These are phyloP conservation scores for Madurella fahalii DNA, from an alignment of 2,329 filamentous ascomycete species.

Conservation along the genomic window DNA sequence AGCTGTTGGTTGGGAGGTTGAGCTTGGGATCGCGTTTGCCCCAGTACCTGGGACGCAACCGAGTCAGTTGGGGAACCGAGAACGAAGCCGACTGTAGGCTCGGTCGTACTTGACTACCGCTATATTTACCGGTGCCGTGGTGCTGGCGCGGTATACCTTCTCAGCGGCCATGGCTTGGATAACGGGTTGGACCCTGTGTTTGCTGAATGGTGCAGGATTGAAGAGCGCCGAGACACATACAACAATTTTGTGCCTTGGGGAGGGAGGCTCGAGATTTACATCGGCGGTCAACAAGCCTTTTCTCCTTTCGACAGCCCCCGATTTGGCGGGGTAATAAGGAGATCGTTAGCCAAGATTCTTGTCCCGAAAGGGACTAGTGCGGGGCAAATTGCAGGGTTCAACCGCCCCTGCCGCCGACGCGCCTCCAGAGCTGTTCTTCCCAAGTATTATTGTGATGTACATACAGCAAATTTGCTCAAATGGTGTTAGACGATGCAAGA, in stretches of 20 bases:
- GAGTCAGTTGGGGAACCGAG: not conserved
- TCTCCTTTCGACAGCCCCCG: not conserved
- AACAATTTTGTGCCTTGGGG: not conserved
- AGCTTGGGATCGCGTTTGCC: slow-evolving; percentile 91
- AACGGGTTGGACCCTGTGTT: not conserved
- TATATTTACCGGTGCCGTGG: slow-evolving; percentile 96
- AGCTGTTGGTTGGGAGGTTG: slow-evolving; percentile 97
- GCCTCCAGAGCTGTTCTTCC: too few species aligned
- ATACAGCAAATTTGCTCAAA: too few species aligned
- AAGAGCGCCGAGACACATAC: not conserved
- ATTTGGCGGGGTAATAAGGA: slow-evolving; percentile 5
- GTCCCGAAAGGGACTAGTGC: slow-evolving; percentile 3
- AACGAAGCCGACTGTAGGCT: slow-evolving; percentile 3
- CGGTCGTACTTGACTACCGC: slow-evolving; percentile 81
- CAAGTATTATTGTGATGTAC: too few species aligned
- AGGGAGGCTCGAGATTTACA: not conserved
- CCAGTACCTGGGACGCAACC: slow-evolving; percentile 61
- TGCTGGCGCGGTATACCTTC: slow-evolving; percentile 82
- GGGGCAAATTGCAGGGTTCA: not conserved
- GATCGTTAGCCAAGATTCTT: not conserved
- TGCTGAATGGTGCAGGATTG: not conserved
- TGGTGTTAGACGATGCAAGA: too few species aligned
- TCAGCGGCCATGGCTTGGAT: slow-evolving; percentile 25
- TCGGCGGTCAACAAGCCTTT: not conserved
- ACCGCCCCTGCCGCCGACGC: not conserved